Percentiles rank a stretch among this genome's conserved stretches.
Conservation (phyloP, 768 basidiomycete species). For the Gymnopilus dilepis region DNA sequence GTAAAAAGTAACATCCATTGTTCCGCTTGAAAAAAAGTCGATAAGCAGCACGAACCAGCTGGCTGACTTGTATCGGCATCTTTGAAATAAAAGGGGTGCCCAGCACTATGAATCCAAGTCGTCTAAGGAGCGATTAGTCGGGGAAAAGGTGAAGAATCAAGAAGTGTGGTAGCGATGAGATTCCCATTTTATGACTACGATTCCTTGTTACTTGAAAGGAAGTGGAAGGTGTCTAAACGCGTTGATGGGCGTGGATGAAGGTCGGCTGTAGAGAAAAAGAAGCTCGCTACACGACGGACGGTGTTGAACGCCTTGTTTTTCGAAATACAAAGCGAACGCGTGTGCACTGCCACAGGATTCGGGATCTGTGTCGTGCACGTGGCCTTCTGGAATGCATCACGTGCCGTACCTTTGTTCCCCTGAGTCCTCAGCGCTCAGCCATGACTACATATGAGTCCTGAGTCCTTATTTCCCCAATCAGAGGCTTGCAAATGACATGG, state of each 20-base stretch:
- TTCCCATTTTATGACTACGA: not conserved
- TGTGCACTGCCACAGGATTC: too few species aligned
- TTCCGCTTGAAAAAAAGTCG: slow-evolving; percentile 11
- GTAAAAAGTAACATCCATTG: slow-evolving; percentile 5
- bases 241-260: not conserved
- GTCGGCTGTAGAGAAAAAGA: not conserved
- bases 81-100: slow-evolving; percentile 12
- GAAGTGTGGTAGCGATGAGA: not conserved
- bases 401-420: too few species aligned
- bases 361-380: too few species aligned
- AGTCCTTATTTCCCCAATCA: too few species aligned
- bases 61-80: not conserved
- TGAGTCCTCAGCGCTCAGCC: too few species aligned
- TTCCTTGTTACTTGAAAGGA: slow-evolving; percentile 16
- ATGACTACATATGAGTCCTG: too few species aligned
- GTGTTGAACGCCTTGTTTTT: slow-evolving; percentile 41
- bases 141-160: not conserved
- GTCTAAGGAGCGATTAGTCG: not conserved
- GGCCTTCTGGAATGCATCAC: too few species aligned
- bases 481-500: too few species aligned
- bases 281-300: not conserved
- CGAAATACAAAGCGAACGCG: not conserved
- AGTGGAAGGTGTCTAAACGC: not conserved
- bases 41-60: slow-evolving; percentile 6
- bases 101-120: slow-evolving; percentile 16